phyloP scores from a whole-genome alignment of 495 filamentous ascomycete genomes.

The Penicillium goetzii region DNA sequence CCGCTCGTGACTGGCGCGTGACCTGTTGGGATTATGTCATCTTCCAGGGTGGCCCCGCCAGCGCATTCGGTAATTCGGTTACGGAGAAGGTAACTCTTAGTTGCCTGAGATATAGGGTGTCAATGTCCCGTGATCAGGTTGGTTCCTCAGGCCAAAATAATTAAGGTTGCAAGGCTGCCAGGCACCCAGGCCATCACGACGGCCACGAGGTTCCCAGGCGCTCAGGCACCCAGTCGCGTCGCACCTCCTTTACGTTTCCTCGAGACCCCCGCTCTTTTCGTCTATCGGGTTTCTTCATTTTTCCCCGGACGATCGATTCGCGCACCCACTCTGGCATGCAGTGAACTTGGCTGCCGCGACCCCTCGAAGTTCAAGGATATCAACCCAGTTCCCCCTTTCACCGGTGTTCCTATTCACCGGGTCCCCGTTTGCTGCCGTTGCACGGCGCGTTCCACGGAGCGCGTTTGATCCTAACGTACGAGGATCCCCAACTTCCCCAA shows the following conservation, averaged over 20 bases:
- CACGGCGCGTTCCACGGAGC: conserved; percentile 36
- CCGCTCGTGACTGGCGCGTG: background rate
- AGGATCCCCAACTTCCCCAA: conserved; percentile 1
- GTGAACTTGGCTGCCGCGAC: background rate
- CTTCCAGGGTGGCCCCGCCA: background rate
- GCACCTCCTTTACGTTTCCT: conserved; percentile 15
- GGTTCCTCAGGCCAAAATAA: background rate
- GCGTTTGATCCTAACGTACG: conserved; percentile 28
- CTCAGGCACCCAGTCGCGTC: conserved; percentile 20
- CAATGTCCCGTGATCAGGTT: background rate
- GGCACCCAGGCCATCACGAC: background rate
- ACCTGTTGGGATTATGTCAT: background rate
- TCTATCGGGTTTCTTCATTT: conserved; percentile 4
- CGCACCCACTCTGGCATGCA: background rate
- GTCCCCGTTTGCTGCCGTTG: conserved; percentile 26
- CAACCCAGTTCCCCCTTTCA: background rate
- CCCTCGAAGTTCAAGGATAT: background rate
- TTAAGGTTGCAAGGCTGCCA: background rate
- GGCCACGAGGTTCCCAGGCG: background rate
- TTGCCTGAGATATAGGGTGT: background rate
- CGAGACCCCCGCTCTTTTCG: conserved; percentile 16
- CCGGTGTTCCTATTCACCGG: conserved; percentile 9
- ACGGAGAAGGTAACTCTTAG: background rate
- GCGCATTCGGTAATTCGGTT: background rate
- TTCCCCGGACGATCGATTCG: conserved; percentile 5